Evolutionary conservation across 257 asterid genomes (phyloP).

Genomic region (Nemophila menziesii): DNA sequence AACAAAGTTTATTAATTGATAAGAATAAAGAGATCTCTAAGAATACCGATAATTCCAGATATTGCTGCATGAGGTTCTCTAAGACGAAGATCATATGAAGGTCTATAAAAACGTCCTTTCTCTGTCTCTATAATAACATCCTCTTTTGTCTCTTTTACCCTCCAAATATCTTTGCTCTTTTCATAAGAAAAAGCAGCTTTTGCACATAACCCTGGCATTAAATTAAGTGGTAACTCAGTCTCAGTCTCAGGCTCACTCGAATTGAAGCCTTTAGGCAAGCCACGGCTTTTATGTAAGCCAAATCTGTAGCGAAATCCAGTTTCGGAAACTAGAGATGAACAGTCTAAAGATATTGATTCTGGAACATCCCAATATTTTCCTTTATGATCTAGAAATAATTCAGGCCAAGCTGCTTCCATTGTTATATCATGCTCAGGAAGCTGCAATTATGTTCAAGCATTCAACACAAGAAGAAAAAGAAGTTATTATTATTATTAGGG

Average conservation of each 20-base stretch:
- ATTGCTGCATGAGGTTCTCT: slow-evolving; percentile 77
- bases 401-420: slow-evolving; percentile 87
- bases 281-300: slow-evolving; percentile 64
- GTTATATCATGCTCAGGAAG: slow-evolving; percentile 71
- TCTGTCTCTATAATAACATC: slow-evolving; percentile 34
- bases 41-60: slow-evolving; percentile 83
- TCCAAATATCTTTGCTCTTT: slow-evolving; percentile 69
- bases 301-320: slow-evolving; percentile 74
- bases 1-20: background rate
- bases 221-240: slow-evolving; percentile 41
- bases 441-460: slow-evolving; percentile 28
- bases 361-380: slow-evolving; percentile 96
- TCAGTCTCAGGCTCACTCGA: too few relatives aligned
- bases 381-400: slow-evolving; percentile 62
- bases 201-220: slow-evolving; percentile 70
- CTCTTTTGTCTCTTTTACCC: slow-evolving; percentile 40
- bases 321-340: slow-evolving; percentile 63
- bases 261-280: slow-evolving; percentile 40
- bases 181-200: slow-evolving; percentile 81
- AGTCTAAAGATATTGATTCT: slow-evolving; percentile 72
- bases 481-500: background rate
- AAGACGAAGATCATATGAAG: slow-evolving; percentile 69
- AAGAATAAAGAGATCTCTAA: background rate
- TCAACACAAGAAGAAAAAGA: background rate
- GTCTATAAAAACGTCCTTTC: slow-evolving; percentile 24